phyloP scores from a whole-genome alignment of 345 rosid genomes.

The Melastoma malabathricum region DNA sequence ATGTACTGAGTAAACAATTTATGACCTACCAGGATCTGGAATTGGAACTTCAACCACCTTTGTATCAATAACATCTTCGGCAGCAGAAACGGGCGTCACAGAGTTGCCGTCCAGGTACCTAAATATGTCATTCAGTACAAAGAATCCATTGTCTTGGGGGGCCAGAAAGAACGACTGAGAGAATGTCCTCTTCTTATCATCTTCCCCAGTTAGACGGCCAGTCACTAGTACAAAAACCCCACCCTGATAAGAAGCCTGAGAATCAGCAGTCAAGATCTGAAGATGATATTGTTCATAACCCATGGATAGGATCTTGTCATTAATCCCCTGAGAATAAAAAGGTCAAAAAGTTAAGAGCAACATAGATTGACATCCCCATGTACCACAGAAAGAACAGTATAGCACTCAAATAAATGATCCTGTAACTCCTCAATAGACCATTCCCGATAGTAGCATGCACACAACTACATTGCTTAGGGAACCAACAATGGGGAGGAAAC shows the following conservation, averaged over 20 bases:
- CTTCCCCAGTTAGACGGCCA: slow-evolving; percentile 42
- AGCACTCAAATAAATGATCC: too few species aligned
- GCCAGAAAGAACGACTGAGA: slow-evolving; percentile 66
- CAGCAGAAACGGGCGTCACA: slow-evolving; percentile 6
- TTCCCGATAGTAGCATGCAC: too few species aligned
- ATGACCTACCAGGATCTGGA: slow-evolving; percentile 23
- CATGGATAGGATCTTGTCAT: slow-evolving; percentile 48
- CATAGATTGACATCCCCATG: too few species aligned
- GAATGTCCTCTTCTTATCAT: slow-evolving; percentile 30
- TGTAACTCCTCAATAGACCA: too few species aligned
- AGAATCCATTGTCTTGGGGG: slow-evolving; percentile 47
- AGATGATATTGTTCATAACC: slow-evolving; percentile 35
- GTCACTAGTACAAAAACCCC: slow-evolving; percentile 59
- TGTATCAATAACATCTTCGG: slow-evolving; percentile 12
- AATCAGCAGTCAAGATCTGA: slow-evolving; percentile 45
- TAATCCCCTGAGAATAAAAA: slow-evolving; percentile 33
- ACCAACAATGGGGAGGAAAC: too few species aligned
- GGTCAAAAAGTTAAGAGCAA: too few species aligned
- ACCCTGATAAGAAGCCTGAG: slow-evolving; percentile 34
- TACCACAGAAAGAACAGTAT: too few species aligned
- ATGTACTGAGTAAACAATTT: neutral
- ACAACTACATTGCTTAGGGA: too few species aligned
- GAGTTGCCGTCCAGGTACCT: slow-evolving; percentile 36
- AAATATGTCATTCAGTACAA: slow-evolving; percentile 58
- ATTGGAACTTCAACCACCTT: slow-evolving; percentile 9